Evolutionary conservation across 1,139 yeast species (phyloP).

Genomic region (Pichia sp.): DNA sequence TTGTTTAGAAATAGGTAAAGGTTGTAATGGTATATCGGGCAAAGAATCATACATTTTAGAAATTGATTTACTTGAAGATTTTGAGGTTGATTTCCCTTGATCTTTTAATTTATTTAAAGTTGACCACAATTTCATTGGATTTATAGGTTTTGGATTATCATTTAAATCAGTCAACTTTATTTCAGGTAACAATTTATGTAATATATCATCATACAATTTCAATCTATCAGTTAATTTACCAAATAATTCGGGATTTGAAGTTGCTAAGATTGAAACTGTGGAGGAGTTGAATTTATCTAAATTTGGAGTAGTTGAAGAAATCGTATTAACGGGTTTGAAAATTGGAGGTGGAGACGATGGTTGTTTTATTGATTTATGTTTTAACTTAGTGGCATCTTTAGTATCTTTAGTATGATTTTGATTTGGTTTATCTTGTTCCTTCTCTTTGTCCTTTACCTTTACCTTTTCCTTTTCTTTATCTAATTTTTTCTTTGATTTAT

Average conservation of each 20-base stretch:
- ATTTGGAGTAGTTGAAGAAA: background rate
- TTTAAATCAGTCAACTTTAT: slow-evolving; percentile 27
- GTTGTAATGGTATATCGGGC: slow-evolving; percentile 28
- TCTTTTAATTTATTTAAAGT: slow-evolving; percentile 25
- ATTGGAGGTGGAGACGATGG: background rate
- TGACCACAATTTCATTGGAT: slow-evolving; percentile 27
- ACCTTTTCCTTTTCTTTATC: background rate
- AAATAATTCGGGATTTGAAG: slow-evolving; percentile 22
- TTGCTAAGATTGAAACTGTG: slow-evolving; percentile 15
- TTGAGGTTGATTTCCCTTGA: slow-evolving; percentile 16
- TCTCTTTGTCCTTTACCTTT: background rate
- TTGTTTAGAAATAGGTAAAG: slow-evolving; percentile 18
- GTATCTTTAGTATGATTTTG: background rate
- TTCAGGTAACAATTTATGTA: slow-evolving; percentile 27
- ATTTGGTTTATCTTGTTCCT: background rate
- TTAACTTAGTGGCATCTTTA: background rate
- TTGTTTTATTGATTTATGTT: background rate
- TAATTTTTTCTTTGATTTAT: slow-evolving; percentile 21
- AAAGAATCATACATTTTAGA: slow-evolving; percentile 24
- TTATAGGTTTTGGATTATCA: slow-evolving; percentile 28
- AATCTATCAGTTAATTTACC: slow-evolving; percentile 26
- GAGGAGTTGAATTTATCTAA: slow-evolving; percentile 9
- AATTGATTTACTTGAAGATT: slow-evolving; percentile 17
- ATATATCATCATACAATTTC: slow-evolving; percentile 28
- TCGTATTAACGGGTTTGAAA: background rate